A percentile compares a stretch with the other conserved stretches of the same genome.
phyloP scores from a whole-genome alignment of 345 rosid genomes.

The Theobroma cacao region DNA sequence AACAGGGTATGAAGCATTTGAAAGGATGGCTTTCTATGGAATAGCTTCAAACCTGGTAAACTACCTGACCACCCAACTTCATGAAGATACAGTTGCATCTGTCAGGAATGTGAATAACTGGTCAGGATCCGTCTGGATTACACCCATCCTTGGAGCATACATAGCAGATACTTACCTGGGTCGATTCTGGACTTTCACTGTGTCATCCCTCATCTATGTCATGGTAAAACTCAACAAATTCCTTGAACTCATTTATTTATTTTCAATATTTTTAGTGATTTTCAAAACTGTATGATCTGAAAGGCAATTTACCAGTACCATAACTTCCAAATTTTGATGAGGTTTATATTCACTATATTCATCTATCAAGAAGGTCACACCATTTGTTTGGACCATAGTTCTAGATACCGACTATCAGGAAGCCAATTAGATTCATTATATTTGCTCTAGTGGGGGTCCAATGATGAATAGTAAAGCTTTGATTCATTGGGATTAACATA shows the following conservation, averaged over 20 bases:
- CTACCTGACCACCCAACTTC: slow-evolving; percentile 76
- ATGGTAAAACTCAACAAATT: slow-evolving; percentile 36
- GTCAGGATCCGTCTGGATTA: slow-evolving; percentile 94
- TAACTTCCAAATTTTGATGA: background rate
- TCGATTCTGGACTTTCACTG: slow-evolving; percentile 93
- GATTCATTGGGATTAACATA: slow-evolving; percentile 12
- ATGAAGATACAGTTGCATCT: slow-evolving; percentile 78
- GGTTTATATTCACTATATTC: slow-evolving; percentile 5
- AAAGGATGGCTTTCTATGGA: slow-evolving; percentile 95
- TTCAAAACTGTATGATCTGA: slow-evolving; percentile 1
- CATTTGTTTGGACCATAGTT: slow-evolving; percentile 27
- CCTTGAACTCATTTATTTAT: background rate
- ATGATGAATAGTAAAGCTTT: slow-evolving; percentile 8
- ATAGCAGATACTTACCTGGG: slow-evolving; percentile 88
- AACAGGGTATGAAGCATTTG: slow-evolving; percentile 88
- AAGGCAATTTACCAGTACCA: background rate
- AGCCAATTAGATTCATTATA: slow-evolving; percentile 15
- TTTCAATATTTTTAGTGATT: background rate
- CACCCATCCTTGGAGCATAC: slow-evolving; percentile 87
- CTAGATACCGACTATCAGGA: slow-evolving; percentile 12
- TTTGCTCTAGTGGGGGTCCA: slow-evolving; percentile 32
- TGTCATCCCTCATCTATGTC: slow-evolving; percentile 77
- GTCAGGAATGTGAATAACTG: slow-evolving; percentile 90
- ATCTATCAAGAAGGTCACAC: slow-evolving; percentile 4
- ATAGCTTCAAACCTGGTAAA: slow-evolving; percentile 80